A percentile compares a stretch with the other conserved stretches of the same genome.
These are phyloP conservation scores for Phytophthora cactorum DNA, from an alignment of 352 stramenopile genomes.

Conservation along the genomic window DNA sequence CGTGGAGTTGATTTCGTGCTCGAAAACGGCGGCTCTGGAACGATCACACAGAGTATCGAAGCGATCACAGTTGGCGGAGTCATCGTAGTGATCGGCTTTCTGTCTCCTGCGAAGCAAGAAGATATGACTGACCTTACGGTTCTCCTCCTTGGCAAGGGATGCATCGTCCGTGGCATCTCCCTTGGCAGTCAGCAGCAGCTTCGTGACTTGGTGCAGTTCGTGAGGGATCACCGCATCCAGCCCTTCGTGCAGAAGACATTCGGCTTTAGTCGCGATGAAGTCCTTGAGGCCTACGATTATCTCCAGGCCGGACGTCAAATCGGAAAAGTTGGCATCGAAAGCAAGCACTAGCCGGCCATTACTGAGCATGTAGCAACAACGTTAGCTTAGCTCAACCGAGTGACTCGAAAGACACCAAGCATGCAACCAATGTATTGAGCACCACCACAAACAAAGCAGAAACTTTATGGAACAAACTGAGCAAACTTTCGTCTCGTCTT, in stretches of 20 bases:
- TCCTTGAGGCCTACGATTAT: slow-evolving; percentile 4
- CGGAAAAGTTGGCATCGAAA: slow-evolving; percentile 14
- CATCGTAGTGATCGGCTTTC: neutral
- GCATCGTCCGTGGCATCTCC: slow-evolving; percentile 1
- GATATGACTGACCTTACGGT: neutral
- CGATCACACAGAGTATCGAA: slow-evolving; percentile 10
- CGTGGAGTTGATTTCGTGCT: neutral
- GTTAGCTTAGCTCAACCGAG: no score
- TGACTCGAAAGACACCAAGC: no score
- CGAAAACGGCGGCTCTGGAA: neutral
- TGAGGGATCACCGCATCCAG: slow-evolving; percentile 3
- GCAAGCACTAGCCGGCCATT: neutral
- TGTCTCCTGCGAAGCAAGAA: neutral
- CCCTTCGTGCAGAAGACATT: slow-evolving; percentile 15
- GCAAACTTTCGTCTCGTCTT: neutral
- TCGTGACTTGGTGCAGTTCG: slow-evolving; percentile 6
- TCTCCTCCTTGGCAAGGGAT: neutral
- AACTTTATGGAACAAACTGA: neutral
- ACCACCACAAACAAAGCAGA: neutral
- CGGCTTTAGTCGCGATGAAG: slow-evolving; percentile 8
- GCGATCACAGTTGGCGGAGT: neutral
- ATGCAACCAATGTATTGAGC: neutral
- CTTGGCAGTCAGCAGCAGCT: slow-evolving; percentile 2
- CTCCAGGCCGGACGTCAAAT: slow-evolving; percentile 9
- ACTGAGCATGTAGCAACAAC: no score